Percentiles rank a stretch among this genome's conserved stretches.
Conservation (phyloP, 257 asterid genomes). For the Solanum dulcamara region DNA sequence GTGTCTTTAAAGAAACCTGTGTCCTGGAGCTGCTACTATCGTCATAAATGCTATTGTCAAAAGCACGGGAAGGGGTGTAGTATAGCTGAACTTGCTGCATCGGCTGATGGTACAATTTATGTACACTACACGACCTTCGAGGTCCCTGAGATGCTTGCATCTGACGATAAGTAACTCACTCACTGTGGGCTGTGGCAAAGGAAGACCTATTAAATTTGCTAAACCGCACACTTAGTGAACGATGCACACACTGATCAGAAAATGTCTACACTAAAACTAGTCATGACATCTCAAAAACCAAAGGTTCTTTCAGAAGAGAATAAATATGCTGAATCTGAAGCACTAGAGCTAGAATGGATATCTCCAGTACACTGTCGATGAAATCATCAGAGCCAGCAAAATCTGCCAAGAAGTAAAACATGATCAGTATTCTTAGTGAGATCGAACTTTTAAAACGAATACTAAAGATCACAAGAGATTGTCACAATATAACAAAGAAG, state of each 20-base stretch:
- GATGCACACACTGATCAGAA: background rate
- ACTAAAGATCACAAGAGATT: background rate
- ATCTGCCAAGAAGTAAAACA: background rate
- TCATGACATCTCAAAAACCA: background rate
- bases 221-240: background rate
- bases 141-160: constrained; percentile 67
- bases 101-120: constrained; percentile 30
- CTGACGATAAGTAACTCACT: constrained; percentile 6
- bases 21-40: constrained; percentile 35
- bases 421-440: background rate
- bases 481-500: background rate
- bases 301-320: background rate
- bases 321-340: background rate
- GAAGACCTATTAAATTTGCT: background rate
- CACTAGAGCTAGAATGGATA: background rate
- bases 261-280: background rate
- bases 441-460: background rate
- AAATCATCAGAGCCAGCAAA: background rate
- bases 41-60: constrained; percentile 25
- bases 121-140: constrained; percentile 31
- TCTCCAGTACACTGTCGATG: background rate
- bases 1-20: constrained; percentile 35
- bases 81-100: constrained; percentile 38
- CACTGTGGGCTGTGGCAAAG: background rate
- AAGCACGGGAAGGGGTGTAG: constrained; percentile 31